Evolutionary conservation across 2,329 filamentous ascomycete genomes (phyloP), one percentile per base, ranked within the genome.

Genomic region (Apiospora koreana): DNA sequence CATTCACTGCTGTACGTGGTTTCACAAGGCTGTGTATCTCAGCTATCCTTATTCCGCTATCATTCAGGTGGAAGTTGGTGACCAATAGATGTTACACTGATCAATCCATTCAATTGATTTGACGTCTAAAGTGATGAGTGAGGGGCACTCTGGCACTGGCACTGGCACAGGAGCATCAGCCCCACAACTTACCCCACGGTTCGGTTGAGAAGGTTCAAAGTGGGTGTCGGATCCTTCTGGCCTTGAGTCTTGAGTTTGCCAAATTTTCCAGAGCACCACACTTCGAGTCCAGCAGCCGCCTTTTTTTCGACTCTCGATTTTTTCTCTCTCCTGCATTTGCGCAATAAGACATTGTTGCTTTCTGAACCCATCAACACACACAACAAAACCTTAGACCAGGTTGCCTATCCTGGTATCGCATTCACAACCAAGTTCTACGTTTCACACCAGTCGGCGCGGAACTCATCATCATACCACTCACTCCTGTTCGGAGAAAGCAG

Each of bases 221-320:
- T 9, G 31, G 31, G 54, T 62, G 31, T 38, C 21, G 23, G 54
- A 62, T n/a, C 10, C 28, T 12, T 38, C 10, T 62, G 54, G 28
- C 18, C 54, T n/a, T 62, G 54, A 31, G 31, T 62, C 23, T n/a
- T 54, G 10, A 25, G 25, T 54, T 28, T 54, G 28, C 62, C 62
- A 43, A 66, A 42, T 43, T 66, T 66, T 45, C 64, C 64, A 68
- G 46, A 68, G 43, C 42, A 48, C 43, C 66, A 25, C 31, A 68
- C 65, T 68, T 68, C 66, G 66, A 68, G 66, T n/a, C 66, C 66
- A 68, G 66, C 66, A 25, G 45, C 66, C 18, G 45, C 28, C 66
- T 35, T 42, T 68, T 68, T 66, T 68, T 38, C 45, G 18, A 35
- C n/a, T 18, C 28, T 35, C 45, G 35, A 54, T 68, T 68, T 68